Evolutionary conservation across 345 rosid genomes (phyloP).

Genomic region (Salix arbutifolia): DNA sequence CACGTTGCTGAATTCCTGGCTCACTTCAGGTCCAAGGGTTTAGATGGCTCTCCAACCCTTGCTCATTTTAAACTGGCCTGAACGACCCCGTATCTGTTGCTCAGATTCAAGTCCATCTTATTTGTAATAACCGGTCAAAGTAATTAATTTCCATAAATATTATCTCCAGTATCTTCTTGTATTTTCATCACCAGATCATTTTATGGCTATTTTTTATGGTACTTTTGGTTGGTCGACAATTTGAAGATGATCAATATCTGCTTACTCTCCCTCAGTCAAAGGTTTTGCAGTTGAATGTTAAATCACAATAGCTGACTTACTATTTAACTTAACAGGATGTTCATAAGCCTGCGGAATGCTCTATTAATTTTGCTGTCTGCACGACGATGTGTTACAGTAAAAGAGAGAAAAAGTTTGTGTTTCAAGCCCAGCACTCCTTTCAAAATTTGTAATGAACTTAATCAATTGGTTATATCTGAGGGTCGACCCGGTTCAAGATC

Average conservation of each 20-base stretch:
- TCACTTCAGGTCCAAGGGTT: constrained; percentile 37
- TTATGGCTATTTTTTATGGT: neutral
- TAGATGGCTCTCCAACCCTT: constrained; percentile 37
- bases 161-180: neutral
- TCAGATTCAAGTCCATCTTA: neutral
- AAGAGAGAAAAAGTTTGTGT: no score
- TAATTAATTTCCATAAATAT: neutral
- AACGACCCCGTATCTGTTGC: neutral
- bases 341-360: no score
- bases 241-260: neutral
- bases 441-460: no score
- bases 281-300: no score
- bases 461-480: no score
- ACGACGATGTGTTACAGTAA: no score
- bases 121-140: neutral
- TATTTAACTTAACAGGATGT: neutral
- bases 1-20: constrained; percentile 30
- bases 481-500: no score
- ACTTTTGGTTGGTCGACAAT: neutral
- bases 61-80: constrained; percentile 29
- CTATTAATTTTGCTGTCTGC: no score
- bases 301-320: neutral
- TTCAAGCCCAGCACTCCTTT: no score
- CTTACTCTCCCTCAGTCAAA: no score
- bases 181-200: neutral